These are phyloP conservation scores for Plasmodium knowlesi DNA, from an alignment of 169 alveolate genomes.

Conservation along the genomic window DNA sequence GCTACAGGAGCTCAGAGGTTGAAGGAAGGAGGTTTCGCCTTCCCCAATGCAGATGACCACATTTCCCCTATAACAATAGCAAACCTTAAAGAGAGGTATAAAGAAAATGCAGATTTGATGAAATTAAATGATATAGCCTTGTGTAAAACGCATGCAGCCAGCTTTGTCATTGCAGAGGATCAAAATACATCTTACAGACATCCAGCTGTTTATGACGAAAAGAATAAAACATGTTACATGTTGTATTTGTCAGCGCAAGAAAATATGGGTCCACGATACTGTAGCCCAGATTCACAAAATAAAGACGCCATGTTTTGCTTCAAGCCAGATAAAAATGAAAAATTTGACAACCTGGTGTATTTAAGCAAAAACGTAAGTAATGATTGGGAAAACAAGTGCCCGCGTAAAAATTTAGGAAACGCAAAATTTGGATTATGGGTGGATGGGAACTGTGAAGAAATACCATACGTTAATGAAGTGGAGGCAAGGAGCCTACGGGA, in stretches of 20 bases:
- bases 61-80: constrained; percentile 81
- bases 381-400: constrained; percentile 82
- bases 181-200: constrained; percentile 77
- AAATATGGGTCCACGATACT: constrained; percentile 84
- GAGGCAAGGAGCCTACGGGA: constrained; percentile 24
- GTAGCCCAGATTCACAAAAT: constrained; percentile 78
- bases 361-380: constrained; percentile 75
- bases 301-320: constrained; percentile 79
- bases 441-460: constrained; percentile 72
- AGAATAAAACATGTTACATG: constrained; percentile 76
- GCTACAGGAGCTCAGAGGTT: constrained; percentile 65
- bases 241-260: constrained; percentile 83
- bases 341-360: constrained; percentile 73
- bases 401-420: constrained; percentile 78
- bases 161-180: constrained; percentile 68
- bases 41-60: constrained; percentile 73
- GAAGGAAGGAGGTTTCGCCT: constrained; percentile 76
- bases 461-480: neutral
- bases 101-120: constrained; percentile 8
- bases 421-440: constrained; percentile 85
- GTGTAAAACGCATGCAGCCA: constrained; percentile 82
- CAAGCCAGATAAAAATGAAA: constrained; percentile 79
- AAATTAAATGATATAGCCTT: constrained; percentile 75
- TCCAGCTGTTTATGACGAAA: constrained; percentile 83
- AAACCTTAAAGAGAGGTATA: constrained; percentile 50